These are phyloP conservation scores for Colletotrichum falcatum DNA, from an alignment of 2,329 filamentous ascomycete species.

Conservation along the genomic window DNA sequence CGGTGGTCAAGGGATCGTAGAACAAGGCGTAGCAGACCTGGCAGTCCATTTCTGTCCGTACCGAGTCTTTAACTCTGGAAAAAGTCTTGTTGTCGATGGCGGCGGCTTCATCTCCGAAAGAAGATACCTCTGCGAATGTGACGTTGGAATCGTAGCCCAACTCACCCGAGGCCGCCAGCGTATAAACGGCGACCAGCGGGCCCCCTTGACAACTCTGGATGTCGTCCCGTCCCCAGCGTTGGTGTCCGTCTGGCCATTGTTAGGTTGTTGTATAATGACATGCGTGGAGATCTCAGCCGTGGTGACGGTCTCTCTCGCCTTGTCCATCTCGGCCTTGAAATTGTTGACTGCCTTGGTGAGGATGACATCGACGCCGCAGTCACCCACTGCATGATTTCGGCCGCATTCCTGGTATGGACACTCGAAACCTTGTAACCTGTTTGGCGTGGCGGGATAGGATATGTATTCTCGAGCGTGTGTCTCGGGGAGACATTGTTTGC, in stretches of 20 bases:
- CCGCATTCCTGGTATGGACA: conserved; percentile 78
- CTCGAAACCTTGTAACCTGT: conserved; percentile 75
- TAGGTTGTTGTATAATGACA: conserved; percentile 44
- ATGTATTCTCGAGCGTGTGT: conserved; percentile 75
- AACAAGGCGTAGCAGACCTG: conserved; percentile 88
- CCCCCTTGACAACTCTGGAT: conserved; percentile 63
- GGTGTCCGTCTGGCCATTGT: conserved; percentile 43
- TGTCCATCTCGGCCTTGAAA: conserved; percentile 65
- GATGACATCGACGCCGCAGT: conserved; percentile 83
- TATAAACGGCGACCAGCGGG: conserved; percentile 74
- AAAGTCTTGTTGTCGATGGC: conserved; percentile 53
- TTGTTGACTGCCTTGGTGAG: conserved; percentile 77
- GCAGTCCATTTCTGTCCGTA: conserved; percentile 82
- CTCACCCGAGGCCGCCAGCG: conserved; percentile 71
- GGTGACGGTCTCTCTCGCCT: conserved; percentile 50
- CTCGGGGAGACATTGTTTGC: conserved; percentile 78
- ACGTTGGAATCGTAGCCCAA: conserved; percentile 69
- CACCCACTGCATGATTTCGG: conserved; percentile 79
- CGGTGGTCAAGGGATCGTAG: conserved; percentile 84
- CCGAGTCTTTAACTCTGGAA: conserved; percentile 68
- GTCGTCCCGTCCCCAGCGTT: conserved; percentile 52
- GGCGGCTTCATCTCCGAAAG: conserved; percentile 45
- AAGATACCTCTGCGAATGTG: conserved; percentile 55
- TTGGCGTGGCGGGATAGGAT: conserved; percentile 78
- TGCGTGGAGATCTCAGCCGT: conserved; percentile 54